Evolutionary conservation across 2,329 filamentous ascomycete genomes (phyloP), one percentile per base, ranked within the genome.

Genomic region (Helicocarpus griseus): DNA sequence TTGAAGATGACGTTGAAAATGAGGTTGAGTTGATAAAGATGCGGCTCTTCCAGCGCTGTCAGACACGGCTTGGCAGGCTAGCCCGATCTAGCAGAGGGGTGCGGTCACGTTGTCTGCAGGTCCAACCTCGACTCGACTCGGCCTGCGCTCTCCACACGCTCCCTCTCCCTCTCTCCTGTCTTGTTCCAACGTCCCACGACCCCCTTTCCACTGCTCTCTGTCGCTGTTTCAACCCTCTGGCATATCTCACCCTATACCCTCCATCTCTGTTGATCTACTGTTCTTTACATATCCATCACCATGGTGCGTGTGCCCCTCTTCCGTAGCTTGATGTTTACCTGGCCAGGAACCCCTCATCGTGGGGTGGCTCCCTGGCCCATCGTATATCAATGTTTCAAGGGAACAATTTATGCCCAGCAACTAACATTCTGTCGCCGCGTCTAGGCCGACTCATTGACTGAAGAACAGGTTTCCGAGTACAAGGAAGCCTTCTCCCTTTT

Each of bases 401-500:
- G 14, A 5, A 29, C 19, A 35, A 47, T 6, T 11, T 26, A n/a
- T n/a, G 33, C 24, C 24, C 24, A 36, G n/a, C 22, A 29, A n/a
- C 47, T 49, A 49, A 49, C 29, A 36, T 17, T 31, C 9, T n/a
- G 24, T 51, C 13, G 29, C 31, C 14, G 31, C 31, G 11, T 59
- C 53, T 71, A 97, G 91, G 91, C 91, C 73, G 93, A 98, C 73
- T 91, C 91, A 73, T 86, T 98, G 69, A 97, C 93, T 65, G 93
- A 98, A 81, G 93, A 98, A 79, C 93, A 98, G 82, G 93, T 98
- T 72, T 97, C 93, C 71, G 93, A 98, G 79, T 98, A 97, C 81
- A 98, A 97, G 87, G 93, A 98, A 79, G 93, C 93, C 51, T 98
- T 98, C 78, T 98, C 93, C 72, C 88, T 98, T 61, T 98, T 98